Conservation (phyloP, 2,329 filamentous ascomycete genomes). For the Meredithiella fracta region DNA sequence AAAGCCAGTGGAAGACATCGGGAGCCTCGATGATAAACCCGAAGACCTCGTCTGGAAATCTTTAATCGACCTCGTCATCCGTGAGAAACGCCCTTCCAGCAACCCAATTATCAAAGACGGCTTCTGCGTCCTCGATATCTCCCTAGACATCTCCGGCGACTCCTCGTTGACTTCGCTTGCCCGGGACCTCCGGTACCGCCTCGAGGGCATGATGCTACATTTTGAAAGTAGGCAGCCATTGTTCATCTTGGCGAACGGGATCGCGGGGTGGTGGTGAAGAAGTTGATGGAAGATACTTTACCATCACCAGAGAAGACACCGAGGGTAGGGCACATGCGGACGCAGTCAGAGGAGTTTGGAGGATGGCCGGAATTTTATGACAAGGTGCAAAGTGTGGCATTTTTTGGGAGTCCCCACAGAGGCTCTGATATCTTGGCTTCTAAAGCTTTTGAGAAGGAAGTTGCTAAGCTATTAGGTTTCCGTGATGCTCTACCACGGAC, state of each 20-base stretch:
- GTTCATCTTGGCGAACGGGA: background rate
- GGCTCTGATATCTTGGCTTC: background rate
- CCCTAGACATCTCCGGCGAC: background rate
- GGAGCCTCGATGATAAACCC: background rate
- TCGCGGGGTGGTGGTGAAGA: background rate
- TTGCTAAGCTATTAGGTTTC: background rate
- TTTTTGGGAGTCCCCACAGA: background rate
- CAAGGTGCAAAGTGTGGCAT: background rate
- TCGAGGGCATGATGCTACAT: background rate
- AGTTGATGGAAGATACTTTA: background rate
- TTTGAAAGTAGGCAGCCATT: background rate
- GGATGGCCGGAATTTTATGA: background rate
- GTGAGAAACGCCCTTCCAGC: background rate
- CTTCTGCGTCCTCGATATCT: background rate
- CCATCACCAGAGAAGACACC: background rate
- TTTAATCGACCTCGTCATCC: background rate
- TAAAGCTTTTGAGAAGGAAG: background rate
- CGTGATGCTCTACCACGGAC: background rate
- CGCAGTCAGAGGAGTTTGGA: background rate
- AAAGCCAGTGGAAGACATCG: background rate
- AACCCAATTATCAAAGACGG: background rate
- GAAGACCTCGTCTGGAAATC: constrained; percentile 1
- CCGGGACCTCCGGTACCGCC: background rate
- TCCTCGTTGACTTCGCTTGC: background rate
- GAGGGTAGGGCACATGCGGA: background rate